Evolutionary conservation across 441 rosid genomes (phyloP), one percentile per base, ranked within the genome.

Genomic region (Gossypium aridum): DNA sequence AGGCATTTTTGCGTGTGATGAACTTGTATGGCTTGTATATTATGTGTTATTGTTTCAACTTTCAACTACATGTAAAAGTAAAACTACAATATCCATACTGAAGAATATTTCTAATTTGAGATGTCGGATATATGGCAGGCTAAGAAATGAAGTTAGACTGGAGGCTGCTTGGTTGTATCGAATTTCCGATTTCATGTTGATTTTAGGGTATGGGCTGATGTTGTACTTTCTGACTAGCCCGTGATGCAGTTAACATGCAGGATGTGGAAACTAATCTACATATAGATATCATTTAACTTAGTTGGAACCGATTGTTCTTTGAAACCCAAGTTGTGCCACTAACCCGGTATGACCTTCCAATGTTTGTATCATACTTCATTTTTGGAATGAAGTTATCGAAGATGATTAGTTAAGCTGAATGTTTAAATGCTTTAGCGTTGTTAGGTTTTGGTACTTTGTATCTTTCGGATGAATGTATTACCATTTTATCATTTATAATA

Each of bases 121-220:
- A 28, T 7, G 16, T 75, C 59, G 71, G 75, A 75, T 71, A 59
- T 74, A 54, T 85, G 76, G 77, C 87, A 82, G 88, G 81, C 56
- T 37, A 76, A 77, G 74, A 74, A 83, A 64, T 80, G 83, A 87
- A 74, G 85, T 51, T 28, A 20, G 51, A 47, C 31, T 26, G 20
- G 75, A 14, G 59, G 62, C 8, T 64, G 61, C 56, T 76, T 67
- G 26, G 37, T 43, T 2, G 34, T 49, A 19, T 59, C 37, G 26
- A 7, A 54, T 64, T 23, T 23, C 49, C 47, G 3, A 20, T 16
- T 49, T 8, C 2, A 3, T 20, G 14, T 39, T 63, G 70, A 60
- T 74, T 1, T 55, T 64, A 59, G 66, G 56, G 61, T 63, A 26
- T 67, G 68, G 26, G 59, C 6, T n/a, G 49, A 34, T 64, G 12